Conservation (phyloP, 148 eudicot species). For the Suaeda aralocaspica region DNA sequence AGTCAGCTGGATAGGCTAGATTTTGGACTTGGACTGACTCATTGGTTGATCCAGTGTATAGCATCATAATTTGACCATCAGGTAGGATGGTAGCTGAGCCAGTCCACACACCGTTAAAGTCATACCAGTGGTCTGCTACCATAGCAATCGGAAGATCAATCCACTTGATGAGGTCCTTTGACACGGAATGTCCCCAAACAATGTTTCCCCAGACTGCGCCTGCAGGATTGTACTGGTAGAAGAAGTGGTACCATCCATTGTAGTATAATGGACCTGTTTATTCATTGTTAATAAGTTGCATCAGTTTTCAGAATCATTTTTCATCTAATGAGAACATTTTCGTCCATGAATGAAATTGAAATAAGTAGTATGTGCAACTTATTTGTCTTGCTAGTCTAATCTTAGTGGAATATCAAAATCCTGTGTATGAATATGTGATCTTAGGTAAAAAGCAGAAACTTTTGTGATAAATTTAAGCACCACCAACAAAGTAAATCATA, state of each 20-base stretch:
- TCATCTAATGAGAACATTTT: not conserved
- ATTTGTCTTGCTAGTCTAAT: too few relatives aligned
- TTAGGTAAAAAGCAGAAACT: too few relatives aligned
- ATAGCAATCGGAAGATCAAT: conserved; percentile 63
- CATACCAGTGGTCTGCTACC: conserved; percentile 58
- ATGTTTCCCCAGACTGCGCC: conserved; percentile 81
- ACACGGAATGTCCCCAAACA: conserved; percentile 81
- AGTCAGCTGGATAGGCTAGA: conserved; percentile 70
- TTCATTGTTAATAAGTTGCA: not conserved
- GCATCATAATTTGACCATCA: conserved; percentile 54
- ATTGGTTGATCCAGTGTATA: conserved; percentile 71
- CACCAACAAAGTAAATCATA: too few relatives aligned
- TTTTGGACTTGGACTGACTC: conserved; percentile 67
- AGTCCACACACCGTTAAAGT: conserved; percentile 75
- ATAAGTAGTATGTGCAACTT: too few relatives aligned
- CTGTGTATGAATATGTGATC: too few relatives aligned
- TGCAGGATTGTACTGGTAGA: conserved; percentile 83
- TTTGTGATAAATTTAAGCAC: too few relatives aligned
- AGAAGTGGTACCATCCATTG: conserved; percentile 85
- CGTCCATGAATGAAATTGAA: not conserved
- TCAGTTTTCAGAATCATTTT: not conserved
- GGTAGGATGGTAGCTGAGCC: conserved; percentile 81
- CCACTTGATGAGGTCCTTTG: conserved; percentile 69
- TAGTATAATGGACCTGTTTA: conserved; percentile 61
- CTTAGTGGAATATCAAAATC: too few relatives aligned